Evolutionary conservation across 2,329 filamentous ascomycete genomes (phyloP), one percentile per base, ranked within the genome.

Genomic region (Aspergillus sp.): DNA sequence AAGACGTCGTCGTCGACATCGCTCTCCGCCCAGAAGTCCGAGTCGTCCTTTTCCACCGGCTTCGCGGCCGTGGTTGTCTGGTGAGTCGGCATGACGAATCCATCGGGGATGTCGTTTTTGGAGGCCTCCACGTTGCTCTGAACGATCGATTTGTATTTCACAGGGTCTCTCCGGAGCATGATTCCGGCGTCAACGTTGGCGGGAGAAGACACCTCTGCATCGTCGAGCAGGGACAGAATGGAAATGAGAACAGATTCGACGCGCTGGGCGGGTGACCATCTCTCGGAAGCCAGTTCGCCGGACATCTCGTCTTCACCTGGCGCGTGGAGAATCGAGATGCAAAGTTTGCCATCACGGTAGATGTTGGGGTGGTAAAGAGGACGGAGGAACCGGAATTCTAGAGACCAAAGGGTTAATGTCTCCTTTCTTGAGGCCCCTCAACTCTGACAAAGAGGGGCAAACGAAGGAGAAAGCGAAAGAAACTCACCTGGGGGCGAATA

Each of bases 241-340:
- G 92, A 96, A 63, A 96, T 92, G 18, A 99, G 85, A 39, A 99
- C 93, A 2, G 92, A 96, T 79, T 98, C 95, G 52, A 96, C 94
- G 20, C 93, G 90, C 75, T 98, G 94, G 4, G 95, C 87, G 1
- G 95, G 93, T 6, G 91, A 92, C 94, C 94, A 99, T 59, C 94
- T 90, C 78, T 98, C 95, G 59, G 89, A 90, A 6, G 95, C 94
- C 45, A 85, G 79, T 77, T 98, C 94, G 62, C 95, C 95, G 0
- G 93, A 96, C 82, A 93, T 94, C 67, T 90, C 86, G 72, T 98
- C 94, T 62, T 97, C 92, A 65, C 95, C 95, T 0, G 95, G 92
- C 18, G 87, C 85, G 77, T 99, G 94, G 11, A 99, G 87, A 70
- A 99, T 99, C 50, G 93, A 97, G 74, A 99, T 98, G 81, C 95